Evolutionary conservation across 2,329 filamentous ascomycete genomes (phyloP).

Genomic region (Huntiella savannae): DNA sequence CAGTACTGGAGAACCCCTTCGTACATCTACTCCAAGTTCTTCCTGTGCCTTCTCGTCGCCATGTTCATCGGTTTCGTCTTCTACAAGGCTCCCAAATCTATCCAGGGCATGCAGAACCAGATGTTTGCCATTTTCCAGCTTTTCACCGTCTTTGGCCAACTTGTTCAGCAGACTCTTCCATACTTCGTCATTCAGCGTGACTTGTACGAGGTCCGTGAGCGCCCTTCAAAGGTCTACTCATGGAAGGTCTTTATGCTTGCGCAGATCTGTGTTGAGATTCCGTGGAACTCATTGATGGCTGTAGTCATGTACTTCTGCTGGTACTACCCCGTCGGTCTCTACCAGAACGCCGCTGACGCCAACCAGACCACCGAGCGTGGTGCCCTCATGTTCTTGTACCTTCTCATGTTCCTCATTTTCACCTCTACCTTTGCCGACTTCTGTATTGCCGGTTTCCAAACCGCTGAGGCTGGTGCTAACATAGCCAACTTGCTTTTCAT

Average conservation of each 20-base stretch:
- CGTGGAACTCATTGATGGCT: slow-evolving; percentile 62
- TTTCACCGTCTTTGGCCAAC: slow-evolving; percentile 60
- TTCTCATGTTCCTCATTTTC: slow-evolving; percentile 60
- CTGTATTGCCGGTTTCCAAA: slow-evolving; percentile 56
- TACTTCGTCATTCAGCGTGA: slow-evolving; percentile 68
- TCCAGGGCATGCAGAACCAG: slow-evolving; percentile 68
- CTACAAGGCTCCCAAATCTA: slow-evolving; percentile 49
- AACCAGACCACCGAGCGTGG: slow-evolving; percentile 48
- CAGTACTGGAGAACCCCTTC: slow-evolving; percentile 83
- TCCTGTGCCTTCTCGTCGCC: slow-evolving; percentile 43
- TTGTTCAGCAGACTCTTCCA: slow-evolving; percentile 68
- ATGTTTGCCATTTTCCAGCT: slow-evolving; percentile 78
- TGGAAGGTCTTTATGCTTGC: slow-evolving; percentile 75
- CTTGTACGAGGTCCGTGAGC: slow-evolving; percentile 69
- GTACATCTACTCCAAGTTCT: slow-evolving; percentile 71
- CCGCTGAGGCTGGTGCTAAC: slow-evolving; percentile 57
- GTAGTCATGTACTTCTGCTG: slow-evolving; percentile 62
- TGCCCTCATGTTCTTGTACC: slow-evolving; percentile 59
- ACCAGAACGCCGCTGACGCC: slow-evolving; percentile 45
- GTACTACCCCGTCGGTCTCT: slow-evolving; percentile 73
- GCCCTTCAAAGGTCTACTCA: slow-evolving; percentile 65
- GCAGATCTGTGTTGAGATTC: slow-evolving; percentile 68
- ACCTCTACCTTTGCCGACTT: slow-evolving; percentile 65
- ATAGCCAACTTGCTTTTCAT: slow-evolving; percentile 58
- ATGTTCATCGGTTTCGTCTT: slow-evolving; percentile 75